Evolutionary conservation across 148 eudicot genomes (phyloP).

Genomic region (Mesembryanthemum crystallinum): DNA sequence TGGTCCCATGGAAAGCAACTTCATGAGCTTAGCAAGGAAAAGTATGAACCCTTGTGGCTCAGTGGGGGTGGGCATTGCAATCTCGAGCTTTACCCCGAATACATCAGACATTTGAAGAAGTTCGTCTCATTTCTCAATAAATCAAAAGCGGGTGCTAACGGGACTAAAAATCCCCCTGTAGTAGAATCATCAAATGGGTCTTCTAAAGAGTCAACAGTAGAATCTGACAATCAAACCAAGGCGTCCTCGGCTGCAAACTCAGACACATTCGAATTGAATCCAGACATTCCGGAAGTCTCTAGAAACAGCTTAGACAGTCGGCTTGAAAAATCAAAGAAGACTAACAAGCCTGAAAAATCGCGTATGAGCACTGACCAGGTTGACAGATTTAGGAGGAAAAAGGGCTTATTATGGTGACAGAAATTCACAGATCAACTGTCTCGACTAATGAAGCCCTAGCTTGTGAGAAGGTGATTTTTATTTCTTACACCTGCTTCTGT

Average conservation of each 20-base stretch:
- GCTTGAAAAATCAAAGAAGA: constrained; percentile 74
- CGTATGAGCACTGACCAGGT: constrained; percentile 80
- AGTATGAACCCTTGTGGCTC: constrained; percentile 90
- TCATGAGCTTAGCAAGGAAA: constrained; percentile 76
- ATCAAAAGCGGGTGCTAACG: constrained; percentile 36
- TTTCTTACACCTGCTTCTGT: constrained; percentile 27
- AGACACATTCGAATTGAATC: constrained; percentile 42
- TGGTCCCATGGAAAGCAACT: constrained; percentile 94
- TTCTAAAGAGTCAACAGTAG: constrained; percentile 39
- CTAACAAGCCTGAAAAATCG: constrained; percentile 71
- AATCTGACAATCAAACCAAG: constrained; percentile 40
- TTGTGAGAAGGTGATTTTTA: constrained; percentile 21
- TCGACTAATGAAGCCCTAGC: constrained; percentile 6
- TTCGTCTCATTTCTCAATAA: constrained; percentile 67
- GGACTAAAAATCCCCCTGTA: constrained; percentile 11
- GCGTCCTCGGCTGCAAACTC: constrained; percentile 36
- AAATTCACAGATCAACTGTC: neutral
- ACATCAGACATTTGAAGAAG: constrained; percentile 74
- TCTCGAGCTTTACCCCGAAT: constrained; percentile 89
- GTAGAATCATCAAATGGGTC: constrained; percentile 32
- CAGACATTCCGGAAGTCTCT: constrained; percentile 58
- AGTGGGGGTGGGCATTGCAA: constrained; percentile 94
- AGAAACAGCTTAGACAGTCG: constrained; percentile 93
- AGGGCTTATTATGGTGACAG: constrained; percentile 72
- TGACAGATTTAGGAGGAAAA: constrained; percentile 65